Percentiles rank a stretch among this genome's conserved stretches.
Conservation (phyloP, 2,329 filamentous ascomycete species). For the Diaporthe sp. region DNA sequence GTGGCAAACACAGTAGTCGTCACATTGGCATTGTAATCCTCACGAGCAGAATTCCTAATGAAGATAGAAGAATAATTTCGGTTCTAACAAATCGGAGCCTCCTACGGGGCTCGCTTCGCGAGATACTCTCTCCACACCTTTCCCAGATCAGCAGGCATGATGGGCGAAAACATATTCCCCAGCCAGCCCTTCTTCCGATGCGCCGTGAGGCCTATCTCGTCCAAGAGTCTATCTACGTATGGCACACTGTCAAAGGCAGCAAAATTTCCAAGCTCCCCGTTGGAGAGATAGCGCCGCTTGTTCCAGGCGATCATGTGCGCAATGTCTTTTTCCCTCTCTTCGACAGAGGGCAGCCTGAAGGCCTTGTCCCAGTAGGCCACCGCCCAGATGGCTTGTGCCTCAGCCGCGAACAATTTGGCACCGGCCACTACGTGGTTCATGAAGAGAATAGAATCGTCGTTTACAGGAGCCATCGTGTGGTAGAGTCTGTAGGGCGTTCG, state of each 20-base stretch:
- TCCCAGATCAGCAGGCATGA: constrained; percentile 1
- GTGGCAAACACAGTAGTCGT: no score
- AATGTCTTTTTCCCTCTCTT: background rate
- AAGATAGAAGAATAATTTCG: background rate
- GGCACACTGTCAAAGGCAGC: constrained; percentile 11
- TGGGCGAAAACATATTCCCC: constrained; percentile 20
- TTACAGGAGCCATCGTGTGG: background rate
- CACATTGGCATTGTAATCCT: no score
- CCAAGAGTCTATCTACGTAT: background rate
- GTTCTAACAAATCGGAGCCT: background rate
- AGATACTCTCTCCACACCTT: constrained; percentile 10
- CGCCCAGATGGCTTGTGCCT: constrained; percentile 13
- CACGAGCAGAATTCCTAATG: no score
- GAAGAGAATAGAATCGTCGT: constrained; percentile 1
- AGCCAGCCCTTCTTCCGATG: constrained; percentile 18
- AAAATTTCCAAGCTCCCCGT: background rate
- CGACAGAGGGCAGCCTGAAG: background rate
- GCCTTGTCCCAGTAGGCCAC: constrained; percentile 5
- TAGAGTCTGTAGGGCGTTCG: background rate
- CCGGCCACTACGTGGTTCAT: background rate
- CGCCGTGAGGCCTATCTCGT: constrained; percentile 4
- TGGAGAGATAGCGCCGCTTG: constrained; percentile 10
- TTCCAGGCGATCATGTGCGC: constrained; percentile 19
- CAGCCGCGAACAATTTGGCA: background rate
- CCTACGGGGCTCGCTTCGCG: background rate